Percentiles rank a stretch among this genome's conserved stretches.
These are phyloP conservation scores for Spathaspora sp. DNA, from an alignment of 805 yeast genomes.

Conservation along the genomic window DNA sequence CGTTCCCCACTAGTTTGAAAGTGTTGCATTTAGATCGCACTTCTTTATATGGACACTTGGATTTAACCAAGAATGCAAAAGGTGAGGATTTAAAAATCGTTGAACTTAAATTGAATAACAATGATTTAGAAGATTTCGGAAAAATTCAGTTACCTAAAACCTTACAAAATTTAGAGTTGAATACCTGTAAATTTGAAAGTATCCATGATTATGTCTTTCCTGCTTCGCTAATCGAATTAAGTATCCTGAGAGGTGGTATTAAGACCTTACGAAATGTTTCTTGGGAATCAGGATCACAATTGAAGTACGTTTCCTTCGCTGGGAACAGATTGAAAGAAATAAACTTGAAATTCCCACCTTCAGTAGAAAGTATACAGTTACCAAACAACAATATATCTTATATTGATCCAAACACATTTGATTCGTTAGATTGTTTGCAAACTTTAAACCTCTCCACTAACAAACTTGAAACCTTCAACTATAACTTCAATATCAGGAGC, in stretches of 20 bases:
- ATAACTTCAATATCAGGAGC: constrained; percentile 4
- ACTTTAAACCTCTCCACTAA: constrained; percentile 12
- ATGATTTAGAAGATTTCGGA: constrained; percentile 8
- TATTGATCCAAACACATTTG: constrained; percentile 6
- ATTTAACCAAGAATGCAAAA: constrained; percentile 10
- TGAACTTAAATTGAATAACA: constrained; percentile 13
- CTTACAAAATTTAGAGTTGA: constrained; percentile 13
- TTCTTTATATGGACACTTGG: constrained; percentile 8
- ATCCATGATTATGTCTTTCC: constrained; percentile 10
- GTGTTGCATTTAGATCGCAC: constrained; percentile 18
- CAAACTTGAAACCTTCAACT: constrained; percentile 7
- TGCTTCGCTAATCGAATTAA: constrained; percentile 12
- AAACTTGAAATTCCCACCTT: constrained; percentile 7
- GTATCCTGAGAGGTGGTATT: constrained; percentile 15
- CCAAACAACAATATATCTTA: constrained; percentile 8
- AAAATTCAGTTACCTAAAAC: constrained; percentile 12
- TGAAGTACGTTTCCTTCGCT: constrained; percentile 10
- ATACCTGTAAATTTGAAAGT: constrained; percentile 11
- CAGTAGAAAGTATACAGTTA: constrained; percentile 8
- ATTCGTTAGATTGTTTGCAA: constrained; percentile 5
- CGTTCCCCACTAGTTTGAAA: constrained; percentile 10
- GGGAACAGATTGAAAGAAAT: constrained; percentile 9
- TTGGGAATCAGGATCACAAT: constrained; percentile 8
- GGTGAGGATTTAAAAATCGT: constrained; percentile 11
- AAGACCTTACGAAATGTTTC: constrained; percentile 7